Conservation (phyloP, 257 asterid species). For the Scutellaria galericulata region DNA sequence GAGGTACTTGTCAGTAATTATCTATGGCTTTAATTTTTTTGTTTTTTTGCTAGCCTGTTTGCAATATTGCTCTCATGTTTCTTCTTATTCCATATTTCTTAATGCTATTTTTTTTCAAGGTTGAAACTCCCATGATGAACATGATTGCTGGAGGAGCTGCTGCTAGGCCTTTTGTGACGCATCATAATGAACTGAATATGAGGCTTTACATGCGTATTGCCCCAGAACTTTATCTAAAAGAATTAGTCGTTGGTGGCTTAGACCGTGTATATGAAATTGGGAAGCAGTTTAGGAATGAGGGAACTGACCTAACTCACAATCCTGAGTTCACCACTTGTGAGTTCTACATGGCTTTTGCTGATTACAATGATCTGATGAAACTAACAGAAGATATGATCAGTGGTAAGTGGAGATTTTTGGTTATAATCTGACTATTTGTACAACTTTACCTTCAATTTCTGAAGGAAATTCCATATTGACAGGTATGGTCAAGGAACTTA, state of each 20-base stretch:
- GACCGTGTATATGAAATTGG: conserved; percentile 93
- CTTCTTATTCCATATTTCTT: conserved; percentile 8
- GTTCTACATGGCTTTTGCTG: conserved; percentile 92
- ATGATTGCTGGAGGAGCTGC: conserved; percentile 94
- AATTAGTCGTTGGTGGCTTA: conserved; percentile 84
- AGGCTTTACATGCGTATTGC: conserved; percentile 83
- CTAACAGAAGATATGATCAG: conserved; percentile 83
- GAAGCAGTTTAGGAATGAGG: conserved; percentile 88
- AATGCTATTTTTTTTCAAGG: conserved; percentile 43
- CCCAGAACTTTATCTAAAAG: conserved; percentile 78
- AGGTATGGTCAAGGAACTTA: conserved; percentile 92
- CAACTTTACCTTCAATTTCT: neutral
- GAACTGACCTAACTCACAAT: conserved; percentile 88
- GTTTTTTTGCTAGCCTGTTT: neutral
- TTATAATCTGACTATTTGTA: neutral
- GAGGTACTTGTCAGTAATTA: conserved; percentile 48
- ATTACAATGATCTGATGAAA: conserved; percentile 84
- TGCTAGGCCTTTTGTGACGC: conserved; percentile 89
- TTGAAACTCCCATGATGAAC: conserved; percentile 95
- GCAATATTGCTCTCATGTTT: neutral
- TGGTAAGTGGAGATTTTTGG: conserved; percentile 34
- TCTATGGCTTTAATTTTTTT: neutral
- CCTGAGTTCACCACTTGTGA: conserved; percentile 96
- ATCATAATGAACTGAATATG: conserved; percentile 85
- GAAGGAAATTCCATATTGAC: conserved; percentile 3